Evolutionary conservation across 257 asterid species (phyloP), one percentile per base, ranked within the genome.

Genomic region (Lantana camara): DNA sequence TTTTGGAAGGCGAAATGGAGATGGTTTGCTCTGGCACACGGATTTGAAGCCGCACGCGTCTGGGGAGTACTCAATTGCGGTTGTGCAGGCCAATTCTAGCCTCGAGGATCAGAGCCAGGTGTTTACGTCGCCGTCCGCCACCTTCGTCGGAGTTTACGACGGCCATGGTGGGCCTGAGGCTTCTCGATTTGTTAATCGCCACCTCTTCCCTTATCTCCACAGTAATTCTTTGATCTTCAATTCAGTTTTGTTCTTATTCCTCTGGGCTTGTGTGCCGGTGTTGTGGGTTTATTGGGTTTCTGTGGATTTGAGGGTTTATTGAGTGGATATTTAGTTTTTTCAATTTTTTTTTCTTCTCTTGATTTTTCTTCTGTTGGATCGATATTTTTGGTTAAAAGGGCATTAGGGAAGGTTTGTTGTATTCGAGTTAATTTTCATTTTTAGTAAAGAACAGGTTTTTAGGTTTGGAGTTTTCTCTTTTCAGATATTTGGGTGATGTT

Each of bases 131-230:
- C 92, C 97, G 2, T 84, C 95, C 32, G 97, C 96, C 27, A 93
- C 97, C 13, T 93, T 79, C 54, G 70, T 93, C 55, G 99, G 99
- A 12, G 95, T 93, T 45, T 93, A 93, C 80, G 99, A 93, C 64
- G 97, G 99, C 19, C 99, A 94, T 34, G 99, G 99, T 20, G 99
- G 99, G 5, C 95, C 96, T 2, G 97, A 90, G 81, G 96, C 99
- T 13, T 87, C 99, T 30, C 91, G 95, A 21, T 93, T 93, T 65
- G 88, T 93, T 55, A 90, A 86, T 49, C 83, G 80, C 58, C 92
- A 85, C 63, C 90, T 90, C 60, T 85, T 93, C 55, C 87, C 94
- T 57, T 84, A 90, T 70, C 67, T 93, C 27, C 95, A 80, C 54
- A 88, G 99, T 93, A 79, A 52, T 45, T 0, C 3, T 32, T 9